Evolutionary conservation across 768 basidiomycete species (phyloP).

Genomic region (Vishniacozyma victoriae): DNA sequence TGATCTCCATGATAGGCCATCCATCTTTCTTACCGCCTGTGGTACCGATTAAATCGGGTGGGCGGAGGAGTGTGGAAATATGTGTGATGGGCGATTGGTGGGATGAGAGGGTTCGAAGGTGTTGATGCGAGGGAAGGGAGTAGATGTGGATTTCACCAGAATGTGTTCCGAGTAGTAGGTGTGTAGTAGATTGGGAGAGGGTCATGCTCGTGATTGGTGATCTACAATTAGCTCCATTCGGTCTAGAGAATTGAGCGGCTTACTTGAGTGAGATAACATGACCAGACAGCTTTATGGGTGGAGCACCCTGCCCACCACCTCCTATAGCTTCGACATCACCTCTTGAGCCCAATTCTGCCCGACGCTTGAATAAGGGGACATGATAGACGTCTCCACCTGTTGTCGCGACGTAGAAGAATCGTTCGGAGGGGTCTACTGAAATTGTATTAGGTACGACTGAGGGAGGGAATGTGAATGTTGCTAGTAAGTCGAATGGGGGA

Average conservation of each 20-base stretch:
- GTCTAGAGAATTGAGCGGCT: too few relatives aligned
- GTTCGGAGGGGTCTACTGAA: constrained; percentile 76
- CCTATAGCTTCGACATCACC: constrained; percentile 20
- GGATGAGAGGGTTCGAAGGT: constrained; percentile 63
- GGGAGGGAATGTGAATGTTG: constrained; percentile 80
- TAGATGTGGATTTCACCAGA: constrained; percentile 70
- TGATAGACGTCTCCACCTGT: constrained; percentile 68
- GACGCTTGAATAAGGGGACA: constrained; percentile 63
- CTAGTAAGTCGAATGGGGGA: constrained; percentile 62
- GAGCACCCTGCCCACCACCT: constrained; percentile 31
- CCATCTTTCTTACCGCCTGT: constrained; percentile 5
- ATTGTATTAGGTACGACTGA: constrained; percentile 58
- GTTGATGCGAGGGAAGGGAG: constrained; percentile 85
- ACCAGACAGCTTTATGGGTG: constrained; percentile 29
- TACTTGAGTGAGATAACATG: constrained; percentile 61
- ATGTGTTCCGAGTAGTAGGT: constrained; percentile 75
- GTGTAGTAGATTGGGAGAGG: constrained; percentile 69
- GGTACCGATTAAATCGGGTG: constrained; percentile 63
- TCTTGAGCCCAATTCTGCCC: constrained; percentile 18
- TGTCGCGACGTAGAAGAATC: constrained; percentile 82
- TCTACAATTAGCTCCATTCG: constrained; percentile 56
- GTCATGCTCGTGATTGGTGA: constrained; percentile 66
- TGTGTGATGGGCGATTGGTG: constrained; percentile 59
- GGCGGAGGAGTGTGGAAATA: constrained; percentile 73
- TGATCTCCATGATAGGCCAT: constrained; percentile 44